phyloP scores from a whole-genome alignment of 495 filamentous ascomycete genomes.

The Parmelia sp. region DNA sequence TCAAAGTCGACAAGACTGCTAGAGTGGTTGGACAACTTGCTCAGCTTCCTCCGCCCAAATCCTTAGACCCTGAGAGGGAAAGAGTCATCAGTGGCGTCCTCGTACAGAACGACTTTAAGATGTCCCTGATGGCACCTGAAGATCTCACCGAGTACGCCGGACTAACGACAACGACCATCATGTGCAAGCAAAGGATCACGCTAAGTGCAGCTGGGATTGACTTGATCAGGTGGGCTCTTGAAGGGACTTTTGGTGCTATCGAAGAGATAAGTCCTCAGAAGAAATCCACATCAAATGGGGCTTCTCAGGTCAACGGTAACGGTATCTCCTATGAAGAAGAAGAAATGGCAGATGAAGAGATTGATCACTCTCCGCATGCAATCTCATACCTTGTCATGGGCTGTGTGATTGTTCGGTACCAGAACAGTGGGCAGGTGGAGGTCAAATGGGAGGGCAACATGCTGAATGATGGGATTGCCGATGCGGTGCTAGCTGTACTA shows the following conservation, averaged over 20 bases:
- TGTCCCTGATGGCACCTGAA: conserved; percentile 92
- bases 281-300: conserved; percentile 34
- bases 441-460: conserved; percentile 97
- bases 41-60: conserved; percentile 59
- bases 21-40: conserved; percentile 95
- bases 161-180: conserved; percentile 84
- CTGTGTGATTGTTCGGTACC: conserved; percentile 69
- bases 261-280: conserved; percentile 55
- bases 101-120: conserved; percentile 94
- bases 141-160: conserved; percentile 94
- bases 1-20: conserved; percentile 90
- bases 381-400: conserved; percentile 79
- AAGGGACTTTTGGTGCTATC: conserved; percentile 85
- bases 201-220: conserved; percentile 84
- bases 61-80: conserved; percentile 37
- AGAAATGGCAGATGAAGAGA: conserved; percentile 48
- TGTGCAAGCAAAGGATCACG: conserved; percentile 79
- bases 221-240: conserved; percentile 86
- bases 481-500: conserved; percentile 87
- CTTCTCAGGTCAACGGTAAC: conserved; percentile 36
- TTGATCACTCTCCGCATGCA: conserved; percentile 32
- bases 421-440: conserved; percentile 68
- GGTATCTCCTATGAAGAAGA: conserved; percentile 38
- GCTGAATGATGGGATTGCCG: conserved; percentile 94
- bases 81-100: conserved; percentile 78